These are phyloP conservation scores for Pseudonitzschia delicatissima DNA, from an alignment of 108 stramenopile species.

Conservation along the genomic window DNA sequence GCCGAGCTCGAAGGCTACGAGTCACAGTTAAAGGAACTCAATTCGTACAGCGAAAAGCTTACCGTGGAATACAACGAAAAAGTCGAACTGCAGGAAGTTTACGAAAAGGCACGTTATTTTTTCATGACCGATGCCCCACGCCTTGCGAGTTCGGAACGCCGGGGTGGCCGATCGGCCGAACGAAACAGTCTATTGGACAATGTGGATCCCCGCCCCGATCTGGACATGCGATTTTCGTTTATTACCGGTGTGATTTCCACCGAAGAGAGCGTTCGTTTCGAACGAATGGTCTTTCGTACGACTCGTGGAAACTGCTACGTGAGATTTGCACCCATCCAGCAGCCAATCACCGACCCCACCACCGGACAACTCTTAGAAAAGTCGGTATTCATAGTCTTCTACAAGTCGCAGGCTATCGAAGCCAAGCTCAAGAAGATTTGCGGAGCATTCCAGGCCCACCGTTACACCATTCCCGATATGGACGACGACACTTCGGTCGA, in stretches of 20 bases:
- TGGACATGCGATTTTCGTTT: conserved; percentile 94
- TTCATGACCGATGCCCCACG: conserved; percentile 90
- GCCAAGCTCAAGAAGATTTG: conserved; percentile 96
- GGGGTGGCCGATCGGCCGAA: conserved; percentile 38
- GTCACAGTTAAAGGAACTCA: conserved; percentile 89
- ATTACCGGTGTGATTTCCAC: conserved; percentile 92
- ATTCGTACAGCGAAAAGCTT: conserved; percentile 91
- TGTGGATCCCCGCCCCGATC: conserved; percentile 58
- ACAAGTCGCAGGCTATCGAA: conserved; percentile 92
- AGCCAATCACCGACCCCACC: conserved; percentile 85
- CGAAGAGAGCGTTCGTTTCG: conserved; percentile 91
- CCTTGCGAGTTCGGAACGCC: conserved; percentile 68
- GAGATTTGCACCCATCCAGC: conserved; percentile 92
- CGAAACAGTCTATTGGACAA: conserved; percentile 25
- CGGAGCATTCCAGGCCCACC: conserved; percentile 92
- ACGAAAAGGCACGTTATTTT: conserved; percentile 91
- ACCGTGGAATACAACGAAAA: conserved; percentile 97
- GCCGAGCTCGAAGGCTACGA: conserved; percentile 90
- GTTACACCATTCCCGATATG: conserved; percentile 94
- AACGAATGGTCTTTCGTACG: conserved; percentile 96
- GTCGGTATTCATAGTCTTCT: conserved; percentile 97
- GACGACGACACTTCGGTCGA: conserved; percentile 85
- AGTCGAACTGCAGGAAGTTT: conserved; percentile 93
- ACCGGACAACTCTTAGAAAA: conserved; percentile 80
- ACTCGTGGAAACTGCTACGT: conserved; percentile 96